These are phyloP conservation scores for Glycine soja DNA, from an alignment of 306 rosid species.

Conservation along the genomic window DNA sequence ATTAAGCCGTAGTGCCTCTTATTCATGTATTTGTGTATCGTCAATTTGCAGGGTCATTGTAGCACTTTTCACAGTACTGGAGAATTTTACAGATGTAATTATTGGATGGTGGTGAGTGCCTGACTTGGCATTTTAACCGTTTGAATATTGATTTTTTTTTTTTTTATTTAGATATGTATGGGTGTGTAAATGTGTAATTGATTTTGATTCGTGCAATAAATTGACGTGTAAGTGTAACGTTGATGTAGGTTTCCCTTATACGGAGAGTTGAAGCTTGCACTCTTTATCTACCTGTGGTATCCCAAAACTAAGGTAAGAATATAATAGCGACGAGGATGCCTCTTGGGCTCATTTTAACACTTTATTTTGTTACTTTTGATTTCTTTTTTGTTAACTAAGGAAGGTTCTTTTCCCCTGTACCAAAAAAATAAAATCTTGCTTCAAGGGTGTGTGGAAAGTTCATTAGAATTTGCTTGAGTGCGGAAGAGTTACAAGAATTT, in stretches of 20 bases:
- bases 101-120: slow-evolving; percentile 81
- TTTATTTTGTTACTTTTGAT: neutral
- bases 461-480: neutral
- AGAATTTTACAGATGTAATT: slow-evolving; percentile 65
- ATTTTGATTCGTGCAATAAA: slow-evolving; percentile 2
- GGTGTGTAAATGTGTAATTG: neutral
- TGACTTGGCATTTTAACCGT: neutral
- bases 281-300: slow-evolving; percentile 89
- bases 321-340: neutral
- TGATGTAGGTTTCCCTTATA: slow-evolving; percentile 85
- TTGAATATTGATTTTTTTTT: neutral
- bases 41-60: slow-evolving; percentile 77
- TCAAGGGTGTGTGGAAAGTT: neutral
- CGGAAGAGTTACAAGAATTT: slow-evolving; percentile 4
- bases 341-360: slow-evolving; percentile 20
- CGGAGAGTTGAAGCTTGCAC: slow-evolving; percentile 85
- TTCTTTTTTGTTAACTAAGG: neutral
- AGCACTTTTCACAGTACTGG: slow-evolving; percentile 74
- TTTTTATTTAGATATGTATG: neutral
- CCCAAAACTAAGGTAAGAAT: slow-evolving; percentile 81
- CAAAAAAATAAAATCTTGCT: neutral
- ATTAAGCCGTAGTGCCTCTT: neutral
- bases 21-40: slow-evolving; percentile 19
- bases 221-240: neutral
- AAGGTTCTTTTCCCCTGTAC: slow-evolving; percentile 12